Evolutionary conservation across 257 asterid species (phyloP).

Genomic region (Orobanche coerulescens): DNA sequence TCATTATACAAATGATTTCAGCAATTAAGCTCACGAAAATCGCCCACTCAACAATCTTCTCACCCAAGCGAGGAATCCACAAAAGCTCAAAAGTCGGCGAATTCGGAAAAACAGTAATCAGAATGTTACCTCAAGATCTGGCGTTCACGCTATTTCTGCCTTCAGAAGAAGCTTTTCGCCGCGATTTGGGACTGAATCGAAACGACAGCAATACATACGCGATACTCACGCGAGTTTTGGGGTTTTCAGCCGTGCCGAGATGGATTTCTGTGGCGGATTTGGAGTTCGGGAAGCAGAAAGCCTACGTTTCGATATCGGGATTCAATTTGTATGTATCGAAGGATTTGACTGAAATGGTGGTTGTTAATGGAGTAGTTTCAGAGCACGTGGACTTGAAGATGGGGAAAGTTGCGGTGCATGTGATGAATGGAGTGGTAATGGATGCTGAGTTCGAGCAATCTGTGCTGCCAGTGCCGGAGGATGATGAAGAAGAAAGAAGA

Average conservation of each 20-base stretch:
- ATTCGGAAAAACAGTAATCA: conserved; percentile 44
- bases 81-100: conserved; percentile 30
- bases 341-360: conserved; percentile 38
- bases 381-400: conserved; percentile 34
- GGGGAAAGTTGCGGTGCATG: conserved; percentile 34
- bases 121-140: conserved; percentile 69
- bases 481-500: background rate
- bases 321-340: conserved; percentile 35
- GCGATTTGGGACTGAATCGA: conserved; percentile 39
- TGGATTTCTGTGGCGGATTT: conserved; percentile 39
- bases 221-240: conserved; percentile 52
- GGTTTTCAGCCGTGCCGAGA: conserved; percentile 66
- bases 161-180: conserved; percentile 50
- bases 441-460: conserved; percentile 58
- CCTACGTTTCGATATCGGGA: conserved; percentile 60
- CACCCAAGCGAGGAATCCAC: conserved; percentile 1
- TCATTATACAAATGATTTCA: conserved; percentile 37
- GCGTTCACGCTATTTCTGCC: conserved; percentile 73
- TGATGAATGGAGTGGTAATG: conserved; percentile 56
- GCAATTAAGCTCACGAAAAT: conserved; percentile 29
- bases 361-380: conserved; percentile 51
- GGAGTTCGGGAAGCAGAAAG: conserved; percentile 33
- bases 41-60: background rate
- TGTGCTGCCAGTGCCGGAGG: background rate
- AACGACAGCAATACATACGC: conserved; percentile 54